Conservation (phyloP, 139 green algal genomes). For the Tetraselmis chui region DNA sequence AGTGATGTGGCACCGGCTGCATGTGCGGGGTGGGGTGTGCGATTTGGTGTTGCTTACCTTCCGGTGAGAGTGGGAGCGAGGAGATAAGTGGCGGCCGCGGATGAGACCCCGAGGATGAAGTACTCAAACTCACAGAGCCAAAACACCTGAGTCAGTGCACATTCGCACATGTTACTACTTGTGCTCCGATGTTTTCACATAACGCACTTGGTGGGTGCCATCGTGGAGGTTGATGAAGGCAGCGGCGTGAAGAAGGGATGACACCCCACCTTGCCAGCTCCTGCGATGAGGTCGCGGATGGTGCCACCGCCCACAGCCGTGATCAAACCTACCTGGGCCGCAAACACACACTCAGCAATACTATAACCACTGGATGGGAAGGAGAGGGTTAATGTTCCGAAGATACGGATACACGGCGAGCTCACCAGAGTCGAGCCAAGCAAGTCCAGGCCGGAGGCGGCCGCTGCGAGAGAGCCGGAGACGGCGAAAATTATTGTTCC, state of each 20-base stretch:
- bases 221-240: too few relatives aligned
- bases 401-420: not conserved
- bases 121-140: constrained; percentile 28
- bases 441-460: constrained; percentile 10
- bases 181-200: not conserved
- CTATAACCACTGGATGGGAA: not conserved
- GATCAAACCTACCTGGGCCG: constrained; percentile 11
- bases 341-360: not conserved
- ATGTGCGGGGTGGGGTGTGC: too few relatives aligned
- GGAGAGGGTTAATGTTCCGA: too few relatives aligned
- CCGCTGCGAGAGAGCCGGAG: constrained; percentile 11
- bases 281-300: constrained; percentile 14
- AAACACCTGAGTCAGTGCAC: constrained; percentile 20
- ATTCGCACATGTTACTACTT: not conserved
- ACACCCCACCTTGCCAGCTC: constrained; percentile 2
- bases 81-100: constrained; percentile 12
- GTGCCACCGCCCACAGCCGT: constrained; percentile 25
- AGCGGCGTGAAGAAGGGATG: too few relatives aligned
- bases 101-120: constrained; percentile 7
- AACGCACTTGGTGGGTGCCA: too few relatives aligned
- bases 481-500: constrained; percentile 3
- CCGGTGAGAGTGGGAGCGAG: constrained; percentile 5
- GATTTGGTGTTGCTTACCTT: too few relatives aligned
- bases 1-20: too few relatives aligned
- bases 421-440: constrained; percentile 7